Percentiles rank a stretch among this genome's conserved stretches.
Evolutionary conservation across 345 rosid species (phyloP).

Genomic region (Brassica carinata): DNA sequence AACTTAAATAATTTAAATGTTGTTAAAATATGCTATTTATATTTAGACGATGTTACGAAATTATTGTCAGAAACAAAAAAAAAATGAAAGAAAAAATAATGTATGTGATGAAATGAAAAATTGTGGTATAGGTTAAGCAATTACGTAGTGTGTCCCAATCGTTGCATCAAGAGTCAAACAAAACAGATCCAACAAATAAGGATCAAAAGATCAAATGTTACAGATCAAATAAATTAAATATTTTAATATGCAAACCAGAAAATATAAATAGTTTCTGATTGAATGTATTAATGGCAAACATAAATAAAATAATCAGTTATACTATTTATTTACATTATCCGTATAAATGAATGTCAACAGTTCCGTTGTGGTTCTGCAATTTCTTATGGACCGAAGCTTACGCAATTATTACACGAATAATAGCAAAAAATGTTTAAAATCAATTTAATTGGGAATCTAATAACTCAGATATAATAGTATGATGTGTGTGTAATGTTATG

Average conservation of each 20-base stretch:
- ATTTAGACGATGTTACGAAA: background rate
- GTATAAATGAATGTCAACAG: slow-evolving; percentile 9
- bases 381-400: background rate
- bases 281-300: background rate
- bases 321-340: background rate
- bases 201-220: background rate
- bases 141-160: slow-evolving; percentile 17
- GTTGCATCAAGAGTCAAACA: slow-evolving; percentile 26
- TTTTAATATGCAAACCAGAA: background rate
- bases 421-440: background rate
- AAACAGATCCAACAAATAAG: slow-evolving; percentile 9
- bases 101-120: background rate
- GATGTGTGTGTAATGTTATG: background rate
- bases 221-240: background rate
- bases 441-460: slow-evolving; percentile 1
- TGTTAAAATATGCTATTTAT: background rate
- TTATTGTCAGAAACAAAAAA: background rate
- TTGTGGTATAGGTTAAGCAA: background rate
- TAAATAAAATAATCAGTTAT: background rate
- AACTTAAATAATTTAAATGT: background rate
- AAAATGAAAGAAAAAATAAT: background rate
- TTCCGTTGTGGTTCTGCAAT: background rate
- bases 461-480: background rate
- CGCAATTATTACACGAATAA: background rate
- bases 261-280: background rate